A percentile compares a stretch with the other conserved stretches of the same genome.
These are phyloP conservation scores for Linum lewisii DNA, from an alignment of 345 rosid species.

Conservation along the genomic window DNA sequence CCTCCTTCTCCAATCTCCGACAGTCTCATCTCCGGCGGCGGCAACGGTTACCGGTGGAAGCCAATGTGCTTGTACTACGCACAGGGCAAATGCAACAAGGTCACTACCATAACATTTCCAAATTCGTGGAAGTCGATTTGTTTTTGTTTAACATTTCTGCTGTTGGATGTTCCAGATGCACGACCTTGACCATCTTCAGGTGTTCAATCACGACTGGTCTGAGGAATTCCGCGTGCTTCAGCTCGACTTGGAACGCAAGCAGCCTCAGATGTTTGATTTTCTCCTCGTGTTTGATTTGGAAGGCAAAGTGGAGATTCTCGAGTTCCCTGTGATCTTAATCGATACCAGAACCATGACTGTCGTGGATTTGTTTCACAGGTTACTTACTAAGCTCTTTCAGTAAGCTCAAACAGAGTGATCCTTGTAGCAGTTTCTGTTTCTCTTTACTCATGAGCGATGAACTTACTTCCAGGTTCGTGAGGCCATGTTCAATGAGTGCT, in stretches of 20 bases:
- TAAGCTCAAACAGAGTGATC: not conserved
- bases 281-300: slow-evolving; percentile 85
- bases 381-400: not conserved
- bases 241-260: slow-evolving; percentile 27
- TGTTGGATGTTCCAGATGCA: slow-evolving; percentile 41
- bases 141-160: not conserved
- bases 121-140: not conserved
- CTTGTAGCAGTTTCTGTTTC: too few species aligned
- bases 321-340: slow-evolving; percentile 70
- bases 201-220: slow-evolving; percentile 58
- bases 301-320: slow-evolving; percentile 89
- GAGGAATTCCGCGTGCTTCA: slow-evolving; percentile 47
- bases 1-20: slow-evolving; percentile 5
- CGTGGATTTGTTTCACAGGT: slow-evolving; percentile 90
- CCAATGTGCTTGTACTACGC: slow-evolving; percentile 82
- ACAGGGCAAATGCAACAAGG: slow-evolving; percentile 78
- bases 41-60: slow-evolving; percentile 33
- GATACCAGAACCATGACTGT: slow-evolving; percentile 57
- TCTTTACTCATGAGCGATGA: not conserved
- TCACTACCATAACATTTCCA: slow-evolving; percentile 6
- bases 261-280: slow-evolving; percentile 55
- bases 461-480: slow-evolving; percentile 50
- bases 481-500: slow-evolving; percentile 73
- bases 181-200: slow-evolving; percentile 57
- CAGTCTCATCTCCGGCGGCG: not conserved